Conservation (phyloP, 345 rosid genomes). For the Eucalyptus fibrosa region DNA sequence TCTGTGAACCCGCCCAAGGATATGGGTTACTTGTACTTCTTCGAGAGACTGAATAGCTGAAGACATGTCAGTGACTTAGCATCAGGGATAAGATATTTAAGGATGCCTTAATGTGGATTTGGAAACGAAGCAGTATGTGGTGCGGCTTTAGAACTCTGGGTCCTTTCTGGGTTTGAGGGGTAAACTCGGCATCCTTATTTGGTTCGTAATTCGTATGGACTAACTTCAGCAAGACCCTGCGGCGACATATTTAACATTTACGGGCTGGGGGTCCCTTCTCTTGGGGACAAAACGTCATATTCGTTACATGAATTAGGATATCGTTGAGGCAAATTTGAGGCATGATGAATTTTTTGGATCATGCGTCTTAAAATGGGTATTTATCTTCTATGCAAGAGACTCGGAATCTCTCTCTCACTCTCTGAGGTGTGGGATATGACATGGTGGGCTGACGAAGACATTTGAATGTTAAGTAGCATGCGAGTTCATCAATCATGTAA, state of each 20-base stretch:
- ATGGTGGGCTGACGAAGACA: neutral
- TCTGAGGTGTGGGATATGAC: neutral
- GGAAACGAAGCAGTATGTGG: neutral
- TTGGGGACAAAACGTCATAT: neutral
- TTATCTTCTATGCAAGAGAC: neutral
- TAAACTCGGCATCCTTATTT: neutral
- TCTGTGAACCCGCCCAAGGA: slow-evolving; percentile 87
- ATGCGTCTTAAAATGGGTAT: neutral
- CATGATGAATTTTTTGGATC: neutral
- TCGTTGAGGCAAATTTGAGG: neutral
- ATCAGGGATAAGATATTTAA: neutral
- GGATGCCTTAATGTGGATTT: neutral
- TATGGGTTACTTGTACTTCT: slow-evolving; percentile 96
- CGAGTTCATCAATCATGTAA: neutral
- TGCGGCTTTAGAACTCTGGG: neutral
- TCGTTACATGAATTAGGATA: neutral
- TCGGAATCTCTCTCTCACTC: neutral
- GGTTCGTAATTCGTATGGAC: neutral
- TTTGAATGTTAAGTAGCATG: neutral
- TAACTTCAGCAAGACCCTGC: neutral
- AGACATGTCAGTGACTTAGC: neutral
- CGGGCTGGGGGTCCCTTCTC: neutral
- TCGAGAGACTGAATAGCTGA: slow-evolving; percentile 65
- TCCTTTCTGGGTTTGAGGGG: neutral
- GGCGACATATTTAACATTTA: neutral